phyloP scores from a whole-genome alignment of 495 filamentous ascomycete species.

The Neurospora terricola region DNA sequence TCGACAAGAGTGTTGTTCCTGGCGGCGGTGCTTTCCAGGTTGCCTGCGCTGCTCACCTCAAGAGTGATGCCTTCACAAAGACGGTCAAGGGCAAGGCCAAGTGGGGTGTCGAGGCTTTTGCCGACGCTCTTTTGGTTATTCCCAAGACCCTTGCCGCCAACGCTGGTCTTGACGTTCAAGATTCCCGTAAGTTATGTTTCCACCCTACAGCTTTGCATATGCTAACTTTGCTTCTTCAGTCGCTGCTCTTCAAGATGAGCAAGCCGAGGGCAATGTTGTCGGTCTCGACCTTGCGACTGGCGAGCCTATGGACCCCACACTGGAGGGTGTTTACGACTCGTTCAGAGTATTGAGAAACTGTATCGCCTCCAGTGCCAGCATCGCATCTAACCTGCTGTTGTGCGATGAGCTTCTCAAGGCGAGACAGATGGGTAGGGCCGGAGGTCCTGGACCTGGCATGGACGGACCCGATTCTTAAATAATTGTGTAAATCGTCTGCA shows the following conservation, averaged over 20 bases:
- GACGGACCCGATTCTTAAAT: conserved; percentile 39
- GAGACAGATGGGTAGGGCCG: conserved; percentile 69
- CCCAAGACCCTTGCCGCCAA: conserved; percentile 97
- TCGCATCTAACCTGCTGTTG: conserved; percentile 88
- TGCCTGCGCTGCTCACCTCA: conserved; percentile 81
- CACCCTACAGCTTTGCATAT: neutral
- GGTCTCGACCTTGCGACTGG: conserved; percentile 80
- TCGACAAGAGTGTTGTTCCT: conserved; percentile 88
- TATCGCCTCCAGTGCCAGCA: conserved; percentile 86
- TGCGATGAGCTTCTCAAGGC: conserved; percentile 98
- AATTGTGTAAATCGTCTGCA: conserved; percentile 3
- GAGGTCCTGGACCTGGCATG: conserved; percentile 43
- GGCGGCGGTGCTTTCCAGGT: conserved; percentile 95
- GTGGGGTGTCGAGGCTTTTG: conserved; percentile 87
- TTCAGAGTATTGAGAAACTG: conserved; percentile 91
- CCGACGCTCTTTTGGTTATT: conserved; percentile 86
- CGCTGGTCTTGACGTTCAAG: conserved; percentile 92
- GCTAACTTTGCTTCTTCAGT: conserved; percentile 39
- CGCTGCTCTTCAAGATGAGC: conserved; percentile 76
- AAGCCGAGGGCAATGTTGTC: conserved; percentile 70
- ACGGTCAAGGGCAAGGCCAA: conserved; percentile 95
- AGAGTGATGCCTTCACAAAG: conserved; percentile 70
- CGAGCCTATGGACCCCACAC: conserved; percentile 90
- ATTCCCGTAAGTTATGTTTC: conserved; percentile 54
- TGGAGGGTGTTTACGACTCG: conserved; percentile 89